Evolutionary conservation across 1,139 yeast species (phyloP).

Genomic region (Suhomyces coccinellae): DNA sequence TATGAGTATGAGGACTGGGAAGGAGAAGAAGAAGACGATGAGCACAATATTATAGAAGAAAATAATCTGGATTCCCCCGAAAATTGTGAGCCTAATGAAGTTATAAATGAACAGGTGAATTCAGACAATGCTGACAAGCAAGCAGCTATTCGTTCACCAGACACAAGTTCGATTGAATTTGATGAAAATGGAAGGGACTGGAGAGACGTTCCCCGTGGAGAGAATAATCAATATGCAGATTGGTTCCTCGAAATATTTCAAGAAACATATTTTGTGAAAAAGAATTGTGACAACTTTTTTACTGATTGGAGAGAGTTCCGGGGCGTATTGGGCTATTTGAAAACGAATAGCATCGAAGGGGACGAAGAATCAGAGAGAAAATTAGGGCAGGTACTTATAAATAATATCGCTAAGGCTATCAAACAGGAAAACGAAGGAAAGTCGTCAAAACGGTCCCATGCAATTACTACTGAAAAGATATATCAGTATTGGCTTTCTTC

Average conservation of each 20-base stretch:
- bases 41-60: slow-evolving; percentile 4
- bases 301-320: slow-evolving; percentile 33
- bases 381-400: slow-evolving; percentile 42
- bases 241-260: slow-evolving; percentile 22
- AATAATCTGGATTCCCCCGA: background rate
- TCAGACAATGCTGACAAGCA: slow-evolving; percentile 16
- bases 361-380: slow-evolving; percentile 29
- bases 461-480: slow-evolving; percentile 50
- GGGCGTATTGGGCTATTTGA: slow-evolving; percentile 30
- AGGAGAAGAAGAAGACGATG: slow-evolving; percentile 21
- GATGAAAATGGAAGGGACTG: slow-evolving; percentile 65
- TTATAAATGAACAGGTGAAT: background rate
- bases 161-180: slow-evolving; percentile 37
- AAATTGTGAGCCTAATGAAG: background rate
- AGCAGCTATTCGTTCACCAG: slow-evolving; percentile 35
- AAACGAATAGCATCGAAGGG: slow-evolving; percentile 28
- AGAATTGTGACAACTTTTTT: slow-evolving; percentile 31
- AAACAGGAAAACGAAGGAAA: slow-evolving; percentile 27
- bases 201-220: slow-evolving; percentile 67
- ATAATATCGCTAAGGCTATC: slow-evolving; percentile 55
- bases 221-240: slow-evolving; percentile 34
- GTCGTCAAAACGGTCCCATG: slow-evolving; percentile 14
- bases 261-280: slow-evolving; percentile 19
- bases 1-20: slow-evolving; percentile 48
- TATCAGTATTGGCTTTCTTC: slow-evolving; percentile 45